These are phyloP conservation scores for Lizonia empirigonia DNA, from an alignment of 2,329 filamentous ascomycete species.

Conservation along the genomic window DNA sequence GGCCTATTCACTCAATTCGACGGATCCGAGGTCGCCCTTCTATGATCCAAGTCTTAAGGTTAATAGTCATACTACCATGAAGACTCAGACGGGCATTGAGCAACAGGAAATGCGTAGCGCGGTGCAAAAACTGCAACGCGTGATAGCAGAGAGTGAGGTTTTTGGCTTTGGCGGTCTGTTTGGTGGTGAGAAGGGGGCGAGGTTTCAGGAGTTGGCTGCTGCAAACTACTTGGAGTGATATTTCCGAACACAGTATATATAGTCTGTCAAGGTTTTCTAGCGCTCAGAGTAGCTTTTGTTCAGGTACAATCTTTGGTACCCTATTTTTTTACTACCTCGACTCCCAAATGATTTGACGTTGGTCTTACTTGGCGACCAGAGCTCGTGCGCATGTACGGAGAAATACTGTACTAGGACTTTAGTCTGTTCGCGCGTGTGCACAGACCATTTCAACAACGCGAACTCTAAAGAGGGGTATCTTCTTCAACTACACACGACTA, in stretches of 20 bases:
- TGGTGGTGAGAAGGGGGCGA: neutral
- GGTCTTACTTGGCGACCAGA: too few species aligned
- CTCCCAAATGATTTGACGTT: too few species aligned
- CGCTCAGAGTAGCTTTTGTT: neutral
- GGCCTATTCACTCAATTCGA: slow-evolving; percentile 43
- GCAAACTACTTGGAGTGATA: neutral
- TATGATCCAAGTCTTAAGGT: slow-evolving; percentile 24
- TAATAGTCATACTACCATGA: neutral
- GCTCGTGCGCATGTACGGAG: too few species aligned
- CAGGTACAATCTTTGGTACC: too few species aligned
- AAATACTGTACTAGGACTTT: too few species aligned
- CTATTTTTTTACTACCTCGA: too few species aligned
- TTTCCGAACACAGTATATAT: neutral
- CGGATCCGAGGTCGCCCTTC: slow-evolving; percentile 44
- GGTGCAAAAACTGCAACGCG: slow-evolving; percentile 1
- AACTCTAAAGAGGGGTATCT: too few species aligned
- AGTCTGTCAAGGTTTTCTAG: neutral
- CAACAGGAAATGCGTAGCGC: slow-evolving; percentile 7
- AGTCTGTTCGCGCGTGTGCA: too few species aligned
- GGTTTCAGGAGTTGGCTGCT: neutral
- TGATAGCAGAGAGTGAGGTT: slow-evolving; percentile 6
- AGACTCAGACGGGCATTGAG: neutral
- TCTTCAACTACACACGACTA: too few species aligned
- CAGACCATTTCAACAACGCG: too few species aligned
- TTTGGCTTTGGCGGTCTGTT: slow-evolving; percentile 17